A percentile compares a stretch with the other conserved stretches of the same genome.
Conservation (phyloP, 179 eudicot genomes). For the Pouteria campechiana region DNA sequence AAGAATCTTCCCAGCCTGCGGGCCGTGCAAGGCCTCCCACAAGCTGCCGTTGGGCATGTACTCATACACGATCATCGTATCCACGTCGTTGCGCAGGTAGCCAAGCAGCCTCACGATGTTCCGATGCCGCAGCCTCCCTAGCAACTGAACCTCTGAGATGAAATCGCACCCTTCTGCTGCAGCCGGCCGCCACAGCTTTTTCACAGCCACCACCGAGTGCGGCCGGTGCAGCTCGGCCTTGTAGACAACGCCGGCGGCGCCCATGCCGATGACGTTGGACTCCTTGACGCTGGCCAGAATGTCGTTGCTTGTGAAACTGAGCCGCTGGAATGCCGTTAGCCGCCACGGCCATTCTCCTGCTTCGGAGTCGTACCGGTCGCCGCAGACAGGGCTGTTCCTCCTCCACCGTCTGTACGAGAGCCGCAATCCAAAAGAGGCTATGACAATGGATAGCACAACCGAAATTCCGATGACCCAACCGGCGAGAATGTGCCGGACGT, state of each 20-base stretch:
- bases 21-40: constrained; percentile 62
- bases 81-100: constrained; percentile 61
- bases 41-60: constrained; percentile 76
- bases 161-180: constrained; percentile 32
- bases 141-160: constrained; percentile 53
- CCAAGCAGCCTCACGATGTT: constrained; percentile 73
- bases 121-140: constrained; percentile 74
- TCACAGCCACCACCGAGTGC: constrained; percentile 50
- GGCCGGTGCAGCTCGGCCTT: constrained; percentile 60
- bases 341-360: constrained; percentile 83
- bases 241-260: constrained; percentile 70
- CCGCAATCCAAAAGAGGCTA: constrained; percentile 24
- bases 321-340: constrained; percentile 78
- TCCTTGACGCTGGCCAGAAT: constrained; percentile 59
- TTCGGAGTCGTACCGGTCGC: constrained; percentile 37
- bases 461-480: constrained; percentile 60
- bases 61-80: constrained; percentile 73
- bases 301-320: constrained; percentile 58
- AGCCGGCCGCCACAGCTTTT: constrained; percentile 68
- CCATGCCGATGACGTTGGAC: constrained; percentile 72
- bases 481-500: constrained; percentile 23
- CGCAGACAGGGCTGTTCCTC: constrained; percentile 29
- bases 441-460: constrained; percentile 23
- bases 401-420: constrained; percentile 57
- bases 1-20: constrained; percentile 33